Conservation (phyloP, 495 filamentous ascomycete species). For the Neurospora discreta region DNA sequence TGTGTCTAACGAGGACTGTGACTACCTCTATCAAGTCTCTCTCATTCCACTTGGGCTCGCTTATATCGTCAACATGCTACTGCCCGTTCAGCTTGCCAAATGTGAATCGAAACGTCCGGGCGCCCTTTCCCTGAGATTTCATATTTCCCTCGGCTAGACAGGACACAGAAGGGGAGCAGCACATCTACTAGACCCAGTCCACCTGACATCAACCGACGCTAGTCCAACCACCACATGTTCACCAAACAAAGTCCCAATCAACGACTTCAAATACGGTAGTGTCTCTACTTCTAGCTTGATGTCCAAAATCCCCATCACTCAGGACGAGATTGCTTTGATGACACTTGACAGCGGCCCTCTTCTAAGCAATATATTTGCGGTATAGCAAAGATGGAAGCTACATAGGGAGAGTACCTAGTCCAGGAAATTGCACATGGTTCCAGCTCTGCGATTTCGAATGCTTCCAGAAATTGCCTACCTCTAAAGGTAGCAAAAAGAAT, state of each 20-base stretch:
- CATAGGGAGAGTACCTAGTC: too few species aligned
- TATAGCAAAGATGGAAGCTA: too few species aligned
- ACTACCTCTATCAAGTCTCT: background rate
- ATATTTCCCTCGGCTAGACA: too few species aligned
- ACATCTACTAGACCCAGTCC: background rate
- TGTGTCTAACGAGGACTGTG: background rate
- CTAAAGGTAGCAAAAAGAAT: background rate
- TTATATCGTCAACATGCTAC: background rate
- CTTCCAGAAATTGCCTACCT: too few species aligned
- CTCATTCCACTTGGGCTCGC: background rate
- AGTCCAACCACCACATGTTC: background rate
- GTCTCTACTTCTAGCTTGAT: background rate
- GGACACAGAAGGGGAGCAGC: too few species aligned
- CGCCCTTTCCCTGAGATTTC: background rate
- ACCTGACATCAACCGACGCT: background rate
- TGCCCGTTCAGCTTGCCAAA: background rate
- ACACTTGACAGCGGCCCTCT: background rate
- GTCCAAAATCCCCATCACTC: background rate
- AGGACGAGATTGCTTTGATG: background rate
- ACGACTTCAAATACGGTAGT: too few species aligned
- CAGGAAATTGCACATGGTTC: too few species aligned
- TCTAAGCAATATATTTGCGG: too few species aligned
- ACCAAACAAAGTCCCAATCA: background rate
- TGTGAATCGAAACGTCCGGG: background rate
- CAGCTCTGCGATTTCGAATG: too few species aligned